These are phyloP conservation scores for Tylopilus balloui DNA, from an alignment of 768 basidiomycete genomes.

Conservation along the genomic window DNA sequence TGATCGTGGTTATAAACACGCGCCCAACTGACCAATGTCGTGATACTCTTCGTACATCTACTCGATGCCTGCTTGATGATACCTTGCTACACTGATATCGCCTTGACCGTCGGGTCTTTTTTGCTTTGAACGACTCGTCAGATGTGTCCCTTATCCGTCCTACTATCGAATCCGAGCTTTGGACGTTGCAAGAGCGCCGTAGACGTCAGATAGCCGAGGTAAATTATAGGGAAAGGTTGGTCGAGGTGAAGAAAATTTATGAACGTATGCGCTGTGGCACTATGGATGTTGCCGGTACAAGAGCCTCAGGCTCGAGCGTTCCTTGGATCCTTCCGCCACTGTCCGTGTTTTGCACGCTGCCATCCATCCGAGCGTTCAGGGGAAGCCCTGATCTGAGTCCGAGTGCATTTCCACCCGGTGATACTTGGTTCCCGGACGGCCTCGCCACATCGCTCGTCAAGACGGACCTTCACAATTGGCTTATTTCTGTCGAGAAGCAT, in stretches of 20 bases:
- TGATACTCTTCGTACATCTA: background rate
- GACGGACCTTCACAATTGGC: conserved; percentile 49
- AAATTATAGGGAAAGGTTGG: conserved; percentile 24
- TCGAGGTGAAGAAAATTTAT: conserved; percentile 41
- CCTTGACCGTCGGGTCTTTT: background rate
- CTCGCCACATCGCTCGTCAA: conserved; percentile 38
- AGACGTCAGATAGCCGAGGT: conserved; percentile 28
- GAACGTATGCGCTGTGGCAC: conserved; percentile 39
- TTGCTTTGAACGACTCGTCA: conserved; percentile 1
- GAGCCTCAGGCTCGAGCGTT: background rate
- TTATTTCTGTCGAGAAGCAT: conserved; percentile 37
- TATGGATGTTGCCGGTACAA: background rate
- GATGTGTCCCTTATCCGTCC: conserved; percentile 17
- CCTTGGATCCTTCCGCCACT: conserved; percentile 40
- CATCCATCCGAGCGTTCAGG: conserved; percentile 38
- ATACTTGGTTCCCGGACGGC: conserved; percentile 2
- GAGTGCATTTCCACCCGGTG: background rate
- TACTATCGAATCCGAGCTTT: conserved; percentile 30
- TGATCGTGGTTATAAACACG: background rate
- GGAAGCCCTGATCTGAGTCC: conserved; percentile 23
- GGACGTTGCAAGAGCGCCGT: conserved; percentile 22
- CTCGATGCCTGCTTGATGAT: background rate
- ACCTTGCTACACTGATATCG: too few species aligned
- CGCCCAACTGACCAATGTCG: background rate
- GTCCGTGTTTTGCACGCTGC: conserved; percentile 45